phyloP scores from a whole-genome alignment of 1,284 basidiomycete species.

The Ustilago esculenta region DNA sequence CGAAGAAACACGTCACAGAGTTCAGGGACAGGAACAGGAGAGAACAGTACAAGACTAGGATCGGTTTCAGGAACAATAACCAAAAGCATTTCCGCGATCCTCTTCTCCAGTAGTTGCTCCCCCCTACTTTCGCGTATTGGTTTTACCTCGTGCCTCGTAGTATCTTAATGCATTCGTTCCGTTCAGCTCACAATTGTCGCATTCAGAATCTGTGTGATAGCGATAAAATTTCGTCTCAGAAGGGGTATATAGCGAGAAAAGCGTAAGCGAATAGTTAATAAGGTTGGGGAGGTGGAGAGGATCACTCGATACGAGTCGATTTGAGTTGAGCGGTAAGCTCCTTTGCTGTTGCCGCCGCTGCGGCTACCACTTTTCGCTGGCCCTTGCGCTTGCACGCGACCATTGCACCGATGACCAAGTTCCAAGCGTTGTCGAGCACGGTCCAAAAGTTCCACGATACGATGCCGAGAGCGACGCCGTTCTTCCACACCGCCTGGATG shows the following conservation, averaged over 20 bases:
- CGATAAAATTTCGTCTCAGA: too few relatives aligned
- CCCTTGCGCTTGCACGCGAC: constrained; percentile 15
- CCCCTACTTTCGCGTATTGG: neutral
- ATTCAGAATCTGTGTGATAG: too few relatives aligned
- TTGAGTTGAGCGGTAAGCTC: constrained; percentile 14
- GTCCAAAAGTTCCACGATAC: constrained; percentile 34
- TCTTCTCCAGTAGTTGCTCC: constrained; percentile 54
- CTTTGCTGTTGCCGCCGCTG: constrained; percentile 7
- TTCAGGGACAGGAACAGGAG: constrained; percentile 82
- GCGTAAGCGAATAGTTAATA: too few relatives aligned
- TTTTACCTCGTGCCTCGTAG: neutral
- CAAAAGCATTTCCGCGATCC: constrained; percentile 67
- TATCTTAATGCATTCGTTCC: constrained; percentile 2
- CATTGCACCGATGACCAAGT: constrained; percentile 33
- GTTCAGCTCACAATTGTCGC: too few relatives aligned
- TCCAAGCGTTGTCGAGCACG: constrained; percentile 41
- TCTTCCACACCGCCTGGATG: constrained; percentile 48
- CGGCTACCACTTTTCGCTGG: neutral
- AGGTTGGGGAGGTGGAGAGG: neutral
- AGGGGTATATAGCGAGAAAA: too few relatives aligned
- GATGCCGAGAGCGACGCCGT: constrained; percentile 49
- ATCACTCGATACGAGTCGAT: constrained; percentile 19
- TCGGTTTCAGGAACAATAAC: constrained; percentile 62
- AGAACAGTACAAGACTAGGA: constrained; percentile 85
- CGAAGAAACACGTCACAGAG: constrained; percentile 84